Conservation (phyloP, 2,329 filamentous ascomycete genomes). For the Ophiostoma populinum region DNA sequence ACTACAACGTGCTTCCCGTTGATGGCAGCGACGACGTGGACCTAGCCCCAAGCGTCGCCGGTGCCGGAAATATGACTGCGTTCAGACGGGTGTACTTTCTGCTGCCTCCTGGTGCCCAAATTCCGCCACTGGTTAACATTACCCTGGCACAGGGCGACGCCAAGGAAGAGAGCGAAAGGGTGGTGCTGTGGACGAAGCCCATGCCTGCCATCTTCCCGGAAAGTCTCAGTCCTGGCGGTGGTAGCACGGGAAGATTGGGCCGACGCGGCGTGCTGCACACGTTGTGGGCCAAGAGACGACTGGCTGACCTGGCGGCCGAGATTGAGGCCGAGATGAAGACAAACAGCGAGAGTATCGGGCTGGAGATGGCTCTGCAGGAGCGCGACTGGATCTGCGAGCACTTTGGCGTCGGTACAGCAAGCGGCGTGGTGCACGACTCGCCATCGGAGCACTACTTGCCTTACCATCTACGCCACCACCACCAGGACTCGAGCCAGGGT, state of each 20-base stretch:
- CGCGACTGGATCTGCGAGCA: constrained; percentile 72
- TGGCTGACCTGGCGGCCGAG: constrained; percentile 59
- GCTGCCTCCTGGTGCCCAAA: constrained; percentile 50
- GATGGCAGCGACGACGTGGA: constrained; percentile 27
- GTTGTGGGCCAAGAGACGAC: constrained; percentile 71
- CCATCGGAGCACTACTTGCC: constrained; percentile 9
- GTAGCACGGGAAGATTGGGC: too few relatives aligned
- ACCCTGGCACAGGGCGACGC: constrained; percentile 17
- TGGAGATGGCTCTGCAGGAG: constrained; percentile 72
- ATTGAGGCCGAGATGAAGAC: constrained; percentile 54
- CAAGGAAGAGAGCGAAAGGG: constrained; percentile 6
- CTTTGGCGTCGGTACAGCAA: constrained; percentile 42
- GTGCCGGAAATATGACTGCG: too few relatives aligned
- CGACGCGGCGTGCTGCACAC: constrained; percentile 73
- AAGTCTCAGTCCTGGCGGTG: constrained; percentile 51
- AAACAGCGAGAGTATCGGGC: constrained; percentile 66
- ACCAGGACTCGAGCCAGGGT: neutral
- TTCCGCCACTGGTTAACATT: constrained; percentile 59
- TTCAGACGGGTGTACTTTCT: constrained; percentile 61
- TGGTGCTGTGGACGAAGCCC: constrained; percentile 51
- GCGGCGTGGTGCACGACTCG: constrained; percentile 9
- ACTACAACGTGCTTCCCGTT: constrained; percentile 51
- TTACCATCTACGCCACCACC: neutral
- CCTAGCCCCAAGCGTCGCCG: constrained; percentile 12
- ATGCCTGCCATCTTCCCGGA: constrained; percentile 75